A percentile compares a stretch with the other conserved stretches of the same genome.
These are phyloP conservation scores for Dendrothele bispora DNA, from an alignment of 768 basidiomycete genomes.

Conservation along the genomic window DNA sequence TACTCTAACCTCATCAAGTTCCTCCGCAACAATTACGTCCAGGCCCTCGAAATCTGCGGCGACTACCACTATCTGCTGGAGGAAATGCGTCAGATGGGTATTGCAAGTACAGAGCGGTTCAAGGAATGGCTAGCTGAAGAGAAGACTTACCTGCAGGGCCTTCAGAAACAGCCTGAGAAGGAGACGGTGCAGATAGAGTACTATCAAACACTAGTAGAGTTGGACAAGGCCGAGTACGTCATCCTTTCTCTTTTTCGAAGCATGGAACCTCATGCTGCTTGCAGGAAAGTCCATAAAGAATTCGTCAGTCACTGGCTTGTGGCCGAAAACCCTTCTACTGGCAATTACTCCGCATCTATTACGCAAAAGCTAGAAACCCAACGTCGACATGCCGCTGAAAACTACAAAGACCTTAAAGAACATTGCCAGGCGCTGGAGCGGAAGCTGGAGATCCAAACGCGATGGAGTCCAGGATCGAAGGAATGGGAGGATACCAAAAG, in stretches of 20 bases:
- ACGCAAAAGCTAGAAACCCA: not conserved
- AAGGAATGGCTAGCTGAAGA: constrained; percentile 13
- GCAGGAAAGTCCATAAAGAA: not conserved
- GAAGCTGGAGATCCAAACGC: constrained; percentile 9
- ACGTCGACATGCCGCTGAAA: constrained; percentile 2
- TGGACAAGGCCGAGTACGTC: not conserved
- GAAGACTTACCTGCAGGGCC: constrained; percentile 11
- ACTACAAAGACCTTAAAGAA: constrained; percentile 5
- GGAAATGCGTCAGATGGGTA: constrained; percentile 2
- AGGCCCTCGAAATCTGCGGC: constrained; percentile 8
- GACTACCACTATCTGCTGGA: not conserved
- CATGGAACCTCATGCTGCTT: not conserved
- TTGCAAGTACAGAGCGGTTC: constrained; percentile 7
- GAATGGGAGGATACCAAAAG: constrained; percentile 15
- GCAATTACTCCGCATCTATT: not conserved
- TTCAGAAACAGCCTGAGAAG: constrained; percentile 14
- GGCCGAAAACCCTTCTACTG: not conserved
- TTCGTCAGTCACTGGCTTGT: not conserved
- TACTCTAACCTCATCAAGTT: constrained; percentile 10
- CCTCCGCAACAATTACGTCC: constrained; percentile 13
- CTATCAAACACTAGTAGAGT: constrained; percentile 8
- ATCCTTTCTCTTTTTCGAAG: not conserved
- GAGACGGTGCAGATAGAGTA: constrained; percentile 16
- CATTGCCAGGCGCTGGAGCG: constrained; percentile 9
- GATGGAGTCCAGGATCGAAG: constrained; percentile 11